These are phyloP conservation scores for Phytophthora aleatoria DNA, from an alignment of 352 stramenopile species.

Conservation along the genomic window DNA sequence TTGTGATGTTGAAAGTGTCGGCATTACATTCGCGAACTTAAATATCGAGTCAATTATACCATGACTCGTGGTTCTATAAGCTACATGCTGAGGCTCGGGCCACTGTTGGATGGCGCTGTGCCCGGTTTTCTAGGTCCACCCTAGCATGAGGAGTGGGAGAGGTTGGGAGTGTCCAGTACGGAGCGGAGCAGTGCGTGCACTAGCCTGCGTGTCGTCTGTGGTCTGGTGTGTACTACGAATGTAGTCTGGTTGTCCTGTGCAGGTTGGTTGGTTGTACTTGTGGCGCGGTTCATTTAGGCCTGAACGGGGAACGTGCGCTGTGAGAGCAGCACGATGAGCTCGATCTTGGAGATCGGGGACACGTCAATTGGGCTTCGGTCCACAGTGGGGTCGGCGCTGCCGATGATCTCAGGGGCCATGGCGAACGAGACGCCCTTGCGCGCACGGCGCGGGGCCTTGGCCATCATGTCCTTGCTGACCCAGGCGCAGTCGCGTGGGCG, in stretches of 20 bases:
- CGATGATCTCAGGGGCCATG: constrained; percentile 65
- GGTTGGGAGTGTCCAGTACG: constrained; percentile 14
- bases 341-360: constrained; percentile 74
- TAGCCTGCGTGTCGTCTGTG: constrained; percentile 9
- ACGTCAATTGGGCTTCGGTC: constrained; percentile 81
- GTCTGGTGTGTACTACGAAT: constrained; percentile 31
- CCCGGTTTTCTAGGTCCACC: constrained; percentile 25
- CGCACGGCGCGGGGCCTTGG: constrained; percentile 30
- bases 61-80: constrained; percentile 32
- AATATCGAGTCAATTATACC: constrained; percentile 34
- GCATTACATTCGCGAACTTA: constrained; percentile 33
- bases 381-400: constrained; percentile 64
- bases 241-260: constrained; percentile 37
- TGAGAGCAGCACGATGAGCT: constrained; percentile 74
- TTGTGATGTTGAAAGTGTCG: constrained; percentile 28
- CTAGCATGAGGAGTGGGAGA: constrained; percentile 17
- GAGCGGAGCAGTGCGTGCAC: constrained; percentile 7
- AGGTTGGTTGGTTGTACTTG: constrained; percentile 2
- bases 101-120: constrained; percentile 1
- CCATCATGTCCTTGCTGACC: constrained; percentile 58
- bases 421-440: constrained; percentile 80
- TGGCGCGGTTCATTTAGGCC: constrained; percentile 20
- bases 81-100: constrained; percentile 20
- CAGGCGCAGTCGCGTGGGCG: constrained; percentile 48
- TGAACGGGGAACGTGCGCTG: constrained; percentile 74